Base-by-base conservation (phyloP, 306 rosid species). In the Vigna mungo region DNA sequence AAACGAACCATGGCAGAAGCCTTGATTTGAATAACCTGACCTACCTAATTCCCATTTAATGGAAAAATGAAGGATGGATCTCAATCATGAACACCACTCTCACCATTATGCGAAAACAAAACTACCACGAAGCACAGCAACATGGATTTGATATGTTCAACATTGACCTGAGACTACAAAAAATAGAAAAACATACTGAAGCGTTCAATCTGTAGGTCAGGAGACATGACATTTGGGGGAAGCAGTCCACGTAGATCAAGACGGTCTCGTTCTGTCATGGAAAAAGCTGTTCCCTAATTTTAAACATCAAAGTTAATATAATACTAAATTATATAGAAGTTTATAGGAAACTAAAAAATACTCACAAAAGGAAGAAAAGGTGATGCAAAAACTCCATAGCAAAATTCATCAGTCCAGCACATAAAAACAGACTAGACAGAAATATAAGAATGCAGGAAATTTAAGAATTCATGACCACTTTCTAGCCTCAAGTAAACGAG, bases 241-340 rank as follows among this genome's bases (percentile, higher is more conserved):
- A 96, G 96, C 83, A 96, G 88, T 76, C 99, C 99, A 15, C 99
- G 90, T 62, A 96, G 97, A 92, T 96, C 99, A 65, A 96, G 97
- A 55, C 99, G 98, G 55, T 96, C 98, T 37, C 99, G 89, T 74
- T 96, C 99, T 9, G 99, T 96, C 84, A 91, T 89, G 25, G 99
- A 80, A 85, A 96, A 96, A 25, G 98, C 92, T 10, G 98, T 96
- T 87, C 99, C 99, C 99, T 96, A 78, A 73, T 74, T 80, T 76
- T 61, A 48, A 61, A 76, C 47, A 72, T 14, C 75, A 20, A 66
- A 72, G 81, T 80, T 32, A 44, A 71, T 65, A 71, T 52, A 75
- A 65, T 75, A 75, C 71, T 55, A 13, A 53, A 64, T 70, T 70
- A 65, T 48, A 51, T 62, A 30, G 48, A 41, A 53, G 25, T 58